These are phyloP conservation scores for Trypanosoma avium DNA, from an alignment of 208 protist genomes.

Conservation along the genomic window DNA sequence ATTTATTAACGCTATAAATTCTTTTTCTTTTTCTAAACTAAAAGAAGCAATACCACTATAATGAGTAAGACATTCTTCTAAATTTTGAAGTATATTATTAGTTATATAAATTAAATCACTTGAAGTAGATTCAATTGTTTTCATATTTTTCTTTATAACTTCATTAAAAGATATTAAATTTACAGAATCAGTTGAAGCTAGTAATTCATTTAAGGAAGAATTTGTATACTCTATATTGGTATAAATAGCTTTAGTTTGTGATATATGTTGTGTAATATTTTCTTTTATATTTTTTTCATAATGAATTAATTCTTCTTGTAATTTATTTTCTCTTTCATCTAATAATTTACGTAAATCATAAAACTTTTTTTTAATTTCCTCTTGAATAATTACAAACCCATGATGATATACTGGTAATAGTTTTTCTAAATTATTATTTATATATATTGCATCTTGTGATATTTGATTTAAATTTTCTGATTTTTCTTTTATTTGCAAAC, in stretches of 20 bases:
- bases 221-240: neutral
- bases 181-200: neutral
- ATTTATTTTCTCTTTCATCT: slow-evolving; percentile 39
- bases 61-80: neutral
- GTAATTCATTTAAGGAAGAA: neutral
- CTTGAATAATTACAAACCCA: slow-evolving; percentile 21
- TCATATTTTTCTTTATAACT: neutral
- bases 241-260: slow-evolving; percentile 1
- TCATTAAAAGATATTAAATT: neutral
- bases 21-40: neutral
- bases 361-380: slow-evolving; percentile 42
- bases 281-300: neutral
- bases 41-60: neutral
- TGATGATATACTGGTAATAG: slow-evolving; percentile 28
- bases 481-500: neutral
- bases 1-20: neutral
- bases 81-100: too few relatives aligned
- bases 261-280: neutral
- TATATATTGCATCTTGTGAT: slow-evolving; percentile 2
- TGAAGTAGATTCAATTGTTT: neutral
- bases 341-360: slow-evolving; percentile 33
- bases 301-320: slow-evolving; percentile 23
- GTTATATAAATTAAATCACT: neutral
- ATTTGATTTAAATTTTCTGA: neutral
- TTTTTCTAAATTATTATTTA: neutral